These are phyloP conservation scores for Tarenaya hassleriana DNA, from an alignment of 345 rosid species.

Conservation along the genomic window DNA sequence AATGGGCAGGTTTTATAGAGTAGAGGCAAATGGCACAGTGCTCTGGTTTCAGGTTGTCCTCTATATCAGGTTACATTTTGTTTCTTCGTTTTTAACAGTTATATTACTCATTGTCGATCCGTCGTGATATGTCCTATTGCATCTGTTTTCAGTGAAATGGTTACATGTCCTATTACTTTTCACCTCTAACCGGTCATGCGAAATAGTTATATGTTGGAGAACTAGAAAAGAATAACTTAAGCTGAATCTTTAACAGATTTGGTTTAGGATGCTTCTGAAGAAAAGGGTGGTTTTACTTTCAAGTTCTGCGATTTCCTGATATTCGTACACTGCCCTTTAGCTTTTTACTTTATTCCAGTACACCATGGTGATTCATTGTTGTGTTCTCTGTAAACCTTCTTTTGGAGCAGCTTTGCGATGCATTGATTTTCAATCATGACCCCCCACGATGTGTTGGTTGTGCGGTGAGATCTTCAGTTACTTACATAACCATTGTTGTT, in stretches of 20 bases:
- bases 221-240: no score
- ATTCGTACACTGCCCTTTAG: background rate
- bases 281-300: no score
- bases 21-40: slow-evolving; percentile 51
- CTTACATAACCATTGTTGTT: no score
- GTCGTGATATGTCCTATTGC: no score
- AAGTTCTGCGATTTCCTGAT: slow-evolving; percentile 1
- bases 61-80: slow-evolving; percentile 74
- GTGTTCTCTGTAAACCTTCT: slow-evolving; percentile 18
- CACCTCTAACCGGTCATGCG: background rate
- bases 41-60: slow-evolving; percentile 99
- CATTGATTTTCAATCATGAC: slow-evolving; percentile 87
- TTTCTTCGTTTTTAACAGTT: slow-evolving; percentile 38
- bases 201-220: no score
- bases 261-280: no score
- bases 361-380: slow-evolving; percentile 26
- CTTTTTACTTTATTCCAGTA: background rate
- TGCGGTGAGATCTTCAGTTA: slow-evolving; percentile 43
- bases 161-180: no score
- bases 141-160: no score
- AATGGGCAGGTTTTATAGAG: slow-evolving; percentile 69
- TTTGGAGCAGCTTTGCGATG: slow-evolving; percentile 76
- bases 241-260: no score
- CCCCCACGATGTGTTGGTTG: slow-evolving; percentile 82
- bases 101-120: no score